These are phyloP conservation scores for Apiospora saccharicola DNA, from an alignment of 2,329 filamentous ascomycete species.

Conservation along the genomic window DNA sequence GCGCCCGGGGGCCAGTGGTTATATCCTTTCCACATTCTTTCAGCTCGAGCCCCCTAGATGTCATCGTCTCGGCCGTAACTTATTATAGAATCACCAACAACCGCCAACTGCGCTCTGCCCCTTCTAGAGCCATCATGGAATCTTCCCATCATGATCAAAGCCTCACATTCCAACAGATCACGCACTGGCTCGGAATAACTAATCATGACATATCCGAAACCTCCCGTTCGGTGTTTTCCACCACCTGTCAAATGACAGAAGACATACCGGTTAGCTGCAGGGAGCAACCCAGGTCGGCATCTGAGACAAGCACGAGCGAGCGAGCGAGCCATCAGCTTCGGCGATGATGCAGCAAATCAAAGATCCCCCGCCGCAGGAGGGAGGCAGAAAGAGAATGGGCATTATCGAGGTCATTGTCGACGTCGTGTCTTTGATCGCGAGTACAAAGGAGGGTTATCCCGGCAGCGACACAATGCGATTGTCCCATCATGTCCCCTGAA, in stretches of 20 bases:
- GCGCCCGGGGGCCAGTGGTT: neutral
- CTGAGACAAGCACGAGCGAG: neutral
- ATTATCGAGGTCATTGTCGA: neutral
- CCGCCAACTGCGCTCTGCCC: neutral
- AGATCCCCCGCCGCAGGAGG: neutral
- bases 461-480: neutral
- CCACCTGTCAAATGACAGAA: neutral
- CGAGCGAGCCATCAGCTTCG: constrained; percentile 1
- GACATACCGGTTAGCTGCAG: neutral
- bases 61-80: constrained; percentile 18
- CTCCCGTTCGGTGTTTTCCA: neutral
- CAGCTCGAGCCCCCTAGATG: neutral
- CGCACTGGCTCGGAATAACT: neutral
- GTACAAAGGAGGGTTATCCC: neutral
- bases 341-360: constrained; percentile 22
- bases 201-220: neutral
- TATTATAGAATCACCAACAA: neutral
- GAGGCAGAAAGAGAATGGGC: neutral
- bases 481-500: neutral
- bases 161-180: neutral
- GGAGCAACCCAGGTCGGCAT: neutral
- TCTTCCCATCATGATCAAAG: no score
- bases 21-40: constrained; percentile 7
- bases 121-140: neutral
- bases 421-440: neutral